Evolutionary conservation across 208 protist genomes (phyloP).

Genomic region (Naegleria fowleri): DNA sequence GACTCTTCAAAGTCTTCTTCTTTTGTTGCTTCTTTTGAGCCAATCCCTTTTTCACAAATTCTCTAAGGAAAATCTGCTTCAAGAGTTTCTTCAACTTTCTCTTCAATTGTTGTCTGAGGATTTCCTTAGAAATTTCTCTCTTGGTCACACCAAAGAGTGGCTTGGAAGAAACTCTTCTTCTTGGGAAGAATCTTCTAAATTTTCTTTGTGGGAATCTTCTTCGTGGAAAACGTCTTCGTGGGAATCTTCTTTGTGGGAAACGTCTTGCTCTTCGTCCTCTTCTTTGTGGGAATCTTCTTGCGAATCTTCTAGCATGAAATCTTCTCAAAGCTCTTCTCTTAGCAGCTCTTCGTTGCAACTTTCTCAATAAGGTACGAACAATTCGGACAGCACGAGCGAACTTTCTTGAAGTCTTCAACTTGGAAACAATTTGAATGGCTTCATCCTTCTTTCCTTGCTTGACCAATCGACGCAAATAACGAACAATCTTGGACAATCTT

Average conservation of each 20-base stretch:
- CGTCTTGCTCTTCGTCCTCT: neutral
- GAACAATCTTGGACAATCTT: neutral
- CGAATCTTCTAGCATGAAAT: neutral
- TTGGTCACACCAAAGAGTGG: neutral
- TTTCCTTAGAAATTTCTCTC: neutral
- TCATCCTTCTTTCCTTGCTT: neutral
- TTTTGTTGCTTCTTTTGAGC: no score
- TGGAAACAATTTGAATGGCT: neutral
- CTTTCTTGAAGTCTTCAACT: neutral
- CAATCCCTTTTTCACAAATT: neutral
- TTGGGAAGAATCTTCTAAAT: neutral
- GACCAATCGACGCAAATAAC: neutral
- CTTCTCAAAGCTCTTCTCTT: no score
- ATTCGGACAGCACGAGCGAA: neutral
- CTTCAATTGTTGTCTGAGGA: neutral
- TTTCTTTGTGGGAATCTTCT: neutral
- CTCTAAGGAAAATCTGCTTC: neutral
- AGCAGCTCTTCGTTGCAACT: neutral
- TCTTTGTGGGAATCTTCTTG: neutral
- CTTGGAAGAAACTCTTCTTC: neutral
- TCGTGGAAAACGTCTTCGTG: neutral
- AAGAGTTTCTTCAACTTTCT: neutral
- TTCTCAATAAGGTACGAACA: neutral
- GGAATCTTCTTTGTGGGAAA: neutral
- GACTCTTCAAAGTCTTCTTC: no score